A percentile compares a stretch with the other conserved stretches of the same genome.
Conservation (phyloP, 169 alveolate genomes). For the Plasmodium vivax region DNA sequence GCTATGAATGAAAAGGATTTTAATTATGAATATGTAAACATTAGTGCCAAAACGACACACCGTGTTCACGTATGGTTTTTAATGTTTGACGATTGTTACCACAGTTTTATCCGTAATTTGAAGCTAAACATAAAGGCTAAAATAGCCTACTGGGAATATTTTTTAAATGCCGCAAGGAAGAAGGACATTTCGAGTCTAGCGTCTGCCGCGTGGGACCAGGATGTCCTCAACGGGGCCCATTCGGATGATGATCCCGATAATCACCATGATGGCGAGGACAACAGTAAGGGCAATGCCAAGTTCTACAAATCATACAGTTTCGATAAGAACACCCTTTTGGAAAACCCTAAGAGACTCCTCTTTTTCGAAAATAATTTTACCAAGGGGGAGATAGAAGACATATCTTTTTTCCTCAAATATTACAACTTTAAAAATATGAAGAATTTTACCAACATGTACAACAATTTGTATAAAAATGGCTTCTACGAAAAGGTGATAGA, state of each 20-base stretch:
- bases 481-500: slow-evolving; percentile 54
- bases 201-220: neutral
- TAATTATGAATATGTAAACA: slow-evolving; percentile 32
- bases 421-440: slow-evolving; percentile 58
- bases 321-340: slow-evolving; percentile 61
- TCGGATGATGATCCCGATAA: neutral
- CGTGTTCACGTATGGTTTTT: slow-evolving; percentile 72
- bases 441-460: slow-evolving; percentile 62
- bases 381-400: slow-evolving; percentile 43
- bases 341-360: slow-evolving; percentile 67
- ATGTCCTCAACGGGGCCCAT: neutral
- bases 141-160: slow-evolving; percentile 70
- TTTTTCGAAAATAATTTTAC: slow-evolving; percentile 52
- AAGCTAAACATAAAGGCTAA: slow-evolving; percentile 63
- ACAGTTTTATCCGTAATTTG: slow-evolving; percentile 45
- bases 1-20: slow-evolving; percentile 17
- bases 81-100: slow-evolving; percentile 67
- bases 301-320: slow-evolving; percentile 30
- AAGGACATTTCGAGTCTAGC: slow-evolving; percentile 18
- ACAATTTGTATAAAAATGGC: slow-evolving; percentile 67
- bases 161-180: slow-evolving; percentile 25
- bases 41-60: slow-evolving; percentile 64
- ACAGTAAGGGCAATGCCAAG: neutral
- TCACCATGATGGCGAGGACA: neutral
- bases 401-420: slow-evolving; percentile 50